These are phyloP conservation scores for Kingdonia uniflora DNA, from an alignment of 164 flowering plant species.

Conservation along the genomic window DNA sequence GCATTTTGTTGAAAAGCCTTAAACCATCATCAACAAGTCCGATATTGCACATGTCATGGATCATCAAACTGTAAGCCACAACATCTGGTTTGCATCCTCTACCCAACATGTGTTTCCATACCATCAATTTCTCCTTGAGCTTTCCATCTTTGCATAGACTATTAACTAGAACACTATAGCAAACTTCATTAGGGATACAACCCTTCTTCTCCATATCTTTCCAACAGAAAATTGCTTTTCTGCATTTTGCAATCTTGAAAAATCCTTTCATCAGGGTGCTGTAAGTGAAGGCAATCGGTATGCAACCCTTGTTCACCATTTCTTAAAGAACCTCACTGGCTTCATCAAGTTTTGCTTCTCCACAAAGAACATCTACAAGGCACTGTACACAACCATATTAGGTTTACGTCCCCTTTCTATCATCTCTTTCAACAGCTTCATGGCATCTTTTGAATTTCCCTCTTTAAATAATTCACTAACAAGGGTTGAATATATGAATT, in stretches of 20 bases:
- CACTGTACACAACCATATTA: slow-evolving; percentile 59
- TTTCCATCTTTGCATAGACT: slow-evolving; percentile 50
- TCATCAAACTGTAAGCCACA: slow-evolving; percentile 45
- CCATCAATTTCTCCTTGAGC: slow-evolving; percentile 54
- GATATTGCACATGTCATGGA: slow-evolving; percentile 48
- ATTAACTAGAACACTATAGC: slow-evolving; percentile 51
- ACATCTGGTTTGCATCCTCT: slow-evolving; percentile 50
- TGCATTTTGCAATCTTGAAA: slow-evolving; percentile 46
- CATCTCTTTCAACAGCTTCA: slow-evolving; percentile 69
- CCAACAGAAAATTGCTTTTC: slow-evolving; percentile 35
- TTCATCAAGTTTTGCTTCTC: slow-evolving; percentile 45
- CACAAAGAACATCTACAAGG: slow-evolving; percentile 57
- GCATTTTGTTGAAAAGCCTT: slow-evolving; percentile 35
- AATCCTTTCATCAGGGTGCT: slow-evolving; percentile 70
- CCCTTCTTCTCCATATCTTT: slow-evolving; percentile 85
- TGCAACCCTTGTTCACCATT: slow-evolving; percentile 52
- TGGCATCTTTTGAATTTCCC: slow-evolving; percentile 52
- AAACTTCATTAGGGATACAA: slow-evolving; percentile 60
- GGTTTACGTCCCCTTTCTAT: slow-evolving; percentile 45
- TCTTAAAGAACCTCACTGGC: slow-evolving; percentile 63
- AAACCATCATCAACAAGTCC: slow-evolving; percentile 55
- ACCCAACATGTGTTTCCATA: slow-evolving; percentile 59
- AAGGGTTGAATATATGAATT: slow-evolving; percentile 57
- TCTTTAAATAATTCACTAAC: slow-evolving; percentile 67
- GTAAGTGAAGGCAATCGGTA: slow-evolving; percentile 50